Conservation (phyloP, 768 basidiomycete species). For the Pholiota microspora region DNA sequence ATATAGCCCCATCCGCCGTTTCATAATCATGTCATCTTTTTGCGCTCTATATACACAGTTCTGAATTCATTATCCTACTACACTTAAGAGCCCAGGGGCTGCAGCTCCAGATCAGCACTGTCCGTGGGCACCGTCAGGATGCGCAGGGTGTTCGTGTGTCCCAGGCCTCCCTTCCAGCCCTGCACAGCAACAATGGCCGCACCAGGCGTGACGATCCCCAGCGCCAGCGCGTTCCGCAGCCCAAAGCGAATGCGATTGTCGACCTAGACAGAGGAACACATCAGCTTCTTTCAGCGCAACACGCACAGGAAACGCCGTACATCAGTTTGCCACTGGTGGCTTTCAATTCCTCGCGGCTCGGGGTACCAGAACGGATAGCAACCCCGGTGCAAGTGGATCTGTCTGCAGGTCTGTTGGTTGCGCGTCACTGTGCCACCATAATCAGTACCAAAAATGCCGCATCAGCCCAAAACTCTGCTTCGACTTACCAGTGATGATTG, state of each 20-base stretch:
- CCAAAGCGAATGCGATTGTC: slow-evolving; percentile 91
- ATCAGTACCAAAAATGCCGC: background rate
- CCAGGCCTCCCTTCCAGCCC: slow-evolving; percentile 99
- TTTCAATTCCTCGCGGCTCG: slow-evolving; percentile 86
- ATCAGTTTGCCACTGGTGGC: slow-evolving; percentile 96
- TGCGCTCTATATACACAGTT: slow-evolving; percentile 2
- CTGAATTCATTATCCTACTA: background rate
- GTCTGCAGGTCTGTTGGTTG: slow-evolving; percentile 92
- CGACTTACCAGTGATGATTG: slow-evolving; percentile 86
- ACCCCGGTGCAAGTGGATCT: slow-evolving; percentile 95
- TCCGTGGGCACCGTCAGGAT: slow-evolving; percentile 84
- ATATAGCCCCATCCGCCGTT: background rate
- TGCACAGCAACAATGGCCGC: slow-evolving; percentile 93
- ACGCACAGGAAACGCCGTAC: slow-evolving; percentile 52
- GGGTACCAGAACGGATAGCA: slow-evolving; percentile 97
- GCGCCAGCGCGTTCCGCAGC: slow-evolving; percentile 73
- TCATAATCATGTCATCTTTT: background rate
- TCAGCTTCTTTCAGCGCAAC: background rate
- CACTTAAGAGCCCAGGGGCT: slow-evolving; percentile 44
- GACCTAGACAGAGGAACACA: slow-evolving; percentile 48
- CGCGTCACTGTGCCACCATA: slow-evolving; percentile 71
- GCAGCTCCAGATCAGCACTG: slow-evolving; percentile 70
- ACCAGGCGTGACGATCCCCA: slow-evolving; percentile 87
- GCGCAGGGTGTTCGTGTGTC: slow-evolving; percentile 91
- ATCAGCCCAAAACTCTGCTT: background rate